Base-by-base conservation (phyloP, 2,329 filamentous ascomycete genomes). In the Hirsutella minnesotensis region DNA sequence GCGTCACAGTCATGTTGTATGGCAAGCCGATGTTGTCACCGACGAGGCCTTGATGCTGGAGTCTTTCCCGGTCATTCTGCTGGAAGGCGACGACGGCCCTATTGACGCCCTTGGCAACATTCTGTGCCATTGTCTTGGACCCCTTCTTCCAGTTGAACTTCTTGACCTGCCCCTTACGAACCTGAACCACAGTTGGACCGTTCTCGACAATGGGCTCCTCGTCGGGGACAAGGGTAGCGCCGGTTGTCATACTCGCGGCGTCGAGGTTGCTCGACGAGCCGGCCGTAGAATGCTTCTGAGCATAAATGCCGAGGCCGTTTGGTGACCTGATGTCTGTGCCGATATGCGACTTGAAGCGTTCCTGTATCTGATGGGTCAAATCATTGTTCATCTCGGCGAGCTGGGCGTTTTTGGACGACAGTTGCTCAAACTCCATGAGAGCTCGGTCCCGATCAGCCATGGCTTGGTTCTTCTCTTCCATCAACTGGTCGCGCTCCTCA, bases 91-190 rank as follows among this genome's bases (percentile, higher is more conserved):
- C 83, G 46, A 95, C 94, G 5, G 89, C 89, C 43, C 88, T 86
- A 63, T 94, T 95, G 61, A 96, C 80, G 41, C 89, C 88, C 68
- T 95, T 95, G 47, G 85, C 84, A 41, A 96, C 85, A 56, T 89
- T 90, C 63, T 95, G 94, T 22, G 89, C 89, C 53, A 96, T 82
- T 44, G 86, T 89, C 64, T 94, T 90, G 33, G 86, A 86, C 33
- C 88, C 88, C 69, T 94, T 95, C 73, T 95, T 95, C 89, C 92
- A 96, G 66, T 95, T 95, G 66, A 95, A 95, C 62, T 95, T 96
- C 68, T 88, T 94, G 42, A 83, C 80, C 58, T 95, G 88, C 24
- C 85, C 88, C 66, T 95, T 96, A 54, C 88, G 81, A 48, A 96
- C 94, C 54, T 92, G 94, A 47, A 96, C 85, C 29, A 96, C 85